A percentile compares a stretch with the other conserved stretches of the same genome.
Conservation (phyloP, 345 rosid species). For the Arabidopsis suecica region DNA sequence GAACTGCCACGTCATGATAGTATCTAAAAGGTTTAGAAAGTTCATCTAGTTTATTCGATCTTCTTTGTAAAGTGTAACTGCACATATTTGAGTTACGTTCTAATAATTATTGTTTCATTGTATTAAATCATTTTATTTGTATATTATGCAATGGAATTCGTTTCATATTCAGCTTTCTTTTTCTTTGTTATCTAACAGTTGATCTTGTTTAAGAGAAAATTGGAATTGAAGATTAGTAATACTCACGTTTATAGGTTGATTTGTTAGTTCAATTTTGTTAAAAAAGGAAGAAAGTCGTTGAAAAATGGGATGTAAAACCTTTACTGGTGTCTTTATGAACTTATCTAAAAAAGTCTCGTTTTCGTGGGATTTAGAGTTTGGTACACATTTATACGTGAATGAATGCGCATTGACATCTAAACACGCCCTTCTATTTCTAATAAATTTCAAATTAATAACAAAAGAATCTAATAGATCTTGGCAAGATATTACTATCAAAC, state of each 20-base stretch:
- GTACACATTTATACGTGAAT: conserved; percentile 13
- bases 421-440: not conserved
- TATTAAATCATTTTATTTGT: conserved; percentile 17
- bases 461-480: not conserved
- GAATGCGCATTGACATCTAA: not conserved
- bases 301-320: conserved; percentile 7
- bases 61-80: conserved; percentile 26
- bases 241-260: conserved; percentile 27
- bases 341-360: conserved; percentile 4
- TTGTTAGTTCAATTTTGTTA: conserved; percentile 25
- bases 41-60: conserved; percentile 31
- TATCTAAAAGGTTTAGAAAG: conserved; percentile 16
- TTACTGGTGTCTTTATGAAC: not conserved
- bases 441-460: not conserved
- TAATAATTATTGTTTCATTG: conserved; percentile 29
- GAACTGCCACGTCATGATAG: conserved; percentile 28
- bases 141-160: not conserved
- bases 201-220: not conserved
- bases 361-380: conserved; percentile 14
- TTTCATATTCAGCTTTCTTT: not conserved
- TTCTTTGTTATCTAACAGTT: not conserved
- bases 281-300: conserved; percentile 6
- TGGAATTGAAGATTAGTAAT: conserved; percentile 11
- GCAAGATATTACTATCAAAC: not conserved
- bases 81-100: conserved; percentile 37